phyloP scores from a whole-genome alignment of 768 basidiomycete species.

The Crucibulum laeve region DNA sequence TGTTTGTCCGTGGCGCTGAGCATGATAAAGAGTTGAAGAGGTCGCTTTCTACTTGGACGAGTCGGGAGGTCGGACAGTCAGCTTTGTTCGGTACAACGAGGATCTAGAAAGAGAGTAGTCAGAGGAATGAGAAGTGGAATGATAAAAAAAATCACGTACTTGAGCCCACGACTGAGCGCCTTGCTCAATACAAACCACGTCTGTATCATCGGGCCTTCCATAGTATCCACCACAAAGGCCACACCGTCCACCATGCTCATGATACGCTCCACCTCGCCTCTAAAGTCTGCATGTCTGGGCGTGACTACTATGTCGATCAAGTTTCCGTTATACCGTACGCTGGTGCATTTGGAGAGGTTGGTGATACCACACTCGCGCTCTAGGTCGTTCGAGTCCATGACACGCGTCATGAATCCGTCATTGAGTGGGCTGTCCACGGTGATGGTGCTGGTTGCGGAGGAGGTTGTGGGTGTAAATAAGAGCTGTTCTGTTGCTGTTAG shows the following conservation, averaged over 20 bases:
- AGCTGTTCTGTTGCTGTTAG: slow-evolving; percentile 30
- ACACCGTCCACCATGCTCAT: no score
- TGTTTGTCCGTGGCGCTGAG: slow-evolving; percentile 48
- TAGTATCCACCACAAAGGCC: no score
- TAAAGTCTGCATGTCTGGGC: no score
- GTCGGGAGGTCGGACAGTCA: slow-evolving; percentile 37
- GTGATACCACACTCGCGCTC: slow-evolving; percentile 61
- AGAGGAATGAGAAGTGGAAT: slow-evolving; percentile 32
- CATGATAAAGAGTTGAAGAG: slow-evolving; percentile 48
- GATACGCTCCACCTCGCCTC: slow-evolving; percentile 56
- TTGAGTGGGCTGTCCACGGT: slow-evolving; percentile 31
- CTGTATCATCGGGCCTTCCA: slow-evolving; percentile 59
- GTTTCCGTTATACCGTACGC: no score
- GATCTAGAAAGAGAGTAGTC: slow-evolving; percentile 44
- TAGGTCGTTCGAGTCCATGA: slow-evolving; percentile 50
- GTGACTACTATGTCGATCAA: no score
- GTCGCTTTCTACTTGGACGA: slow-evolving; percentile 42
- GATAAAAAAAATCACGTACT: slow-evolving; percentile 21
- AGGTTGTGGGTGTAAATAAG: slow-evolving; percentile 25
- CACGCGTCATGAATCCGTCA: no score
- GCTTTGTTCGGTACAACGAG: slow-evolving; percentile 49
- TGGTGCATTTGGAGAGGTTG: no score
- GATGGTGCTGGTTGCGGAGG: no score
- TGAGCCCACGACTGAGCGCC: no score
- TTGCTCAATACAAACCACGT: slow-evolving; percentile 49